Percentiles rank a stretch among this genome's conserved stretches.
Conservation (phyloP, 148 eudicot species). For the Euryodendron excelsum region DNA sequence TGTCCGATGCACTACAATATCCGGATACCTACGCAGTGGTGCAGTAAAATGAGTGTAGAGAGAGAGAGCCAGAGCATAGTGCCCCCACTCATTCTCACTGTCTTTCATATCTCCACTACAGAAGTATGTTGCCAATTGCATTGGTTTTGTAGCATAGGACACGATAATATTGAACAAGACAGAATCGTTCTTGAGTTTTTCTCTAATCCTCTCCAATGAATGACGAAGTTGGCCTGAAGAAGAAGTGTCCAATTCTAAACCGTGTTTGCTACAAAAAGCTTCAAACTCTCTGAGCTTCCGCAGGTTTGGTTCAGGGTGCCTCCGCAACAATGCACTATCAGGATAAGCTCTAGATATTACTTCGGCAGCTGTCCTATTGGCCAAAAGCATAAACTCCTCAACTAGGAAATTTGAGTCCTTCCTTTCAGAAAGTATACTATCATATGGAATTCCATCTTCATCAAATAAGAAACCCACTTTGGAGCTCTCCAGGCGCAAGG, state of each 20-base stretch:
- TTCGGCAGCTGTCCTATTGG: slow-evolving; percentile 87
- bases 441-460: slow-evolving; percentile 73
- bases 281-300: slow-evolving; percentile 76
- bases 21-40: slow-evolving; percentile 87
- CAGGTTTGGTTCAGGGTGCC: slow-evolving; percentile 84
- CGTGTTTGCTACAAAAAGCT: slow-evolving; percentile 74
- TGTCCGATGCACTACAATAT: slow-evolving; percentile 80
- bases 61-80: slow-evolving; percentile 87
- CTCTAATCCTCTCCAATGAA: slow-evolving; percentile 64
- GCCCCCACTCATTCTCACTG: slow-evolving; percentile 55
- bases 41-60: slow-evolving; percentile 94
- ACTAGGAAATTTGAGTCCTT: slow-evolving; percentile 73
- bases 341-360: slow-evolving; percentile 76
- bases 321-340: slow-evolving; percentile 64
- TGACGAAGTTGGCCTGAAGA: slow-evolving; percentile 60
- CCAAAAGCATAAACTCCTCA: slow-evolving; percentile 96
- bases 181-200: slow-evolving; percentile 60
- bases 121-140: slow-evolving; percentile 86
- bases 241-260: slow-evolving; percentile 63
- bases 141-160: slow-evolving; percentile 74
- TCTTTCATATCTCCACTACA: slow-evolving; percentile 70
- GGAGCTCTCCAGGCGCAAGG: slow-evolving; percentile 68
- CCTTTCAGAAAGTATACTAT: slow-evolving; percentile 45
- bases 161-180: slow-evolving; percentile 69
- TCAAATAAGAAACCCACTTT: slow-evolving; percentile 63